Evolutionary conservation across 805 yeast species (phyloP).

Genomic region (Yarrowia porcina): DNA sequence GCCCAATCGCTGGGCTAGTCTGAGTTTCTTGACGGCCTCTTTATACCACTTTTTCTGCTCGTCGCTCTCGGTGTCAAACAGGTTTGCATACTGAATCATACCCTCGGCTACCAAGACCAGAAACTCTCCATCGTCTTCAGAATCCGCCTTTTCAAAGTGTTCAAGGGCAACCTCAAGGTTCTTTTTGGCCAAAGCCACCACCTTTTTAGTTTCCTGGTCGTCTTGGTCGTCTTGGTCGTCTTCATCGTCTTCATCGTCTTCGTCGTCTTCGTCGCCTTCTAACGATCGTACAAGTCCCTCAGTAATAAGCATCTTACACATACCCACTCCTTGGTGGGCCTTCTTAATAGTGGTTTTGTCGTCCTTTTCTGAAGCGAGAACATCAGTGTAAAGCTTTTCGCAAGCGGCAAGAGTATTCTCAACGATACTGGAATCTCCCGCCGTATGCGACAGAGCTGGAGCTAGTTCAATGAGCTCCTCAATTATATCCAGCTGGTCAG

Average conservation of each 20-base stretch:
- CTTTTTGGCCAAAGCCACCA: slow-evolving; percentile 42
- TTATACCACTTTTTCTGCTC: slow-evolving; percentile 66
- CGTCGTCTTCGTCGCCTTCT: slow-evolving; percentile 33
- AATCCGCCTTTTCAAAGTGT: slow-evolving; percentile 57
- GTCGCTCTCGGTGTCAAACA: slow-evolving; percentile 58
- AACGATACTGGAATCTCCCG: slow-evolving; percentile 28
- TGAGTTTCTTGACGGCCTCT: slow-evolving; percentile 65
- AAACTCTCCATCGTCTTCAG: slow-evolving; percentile 69
- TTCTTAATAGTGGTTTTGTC: slow-evolving; percentile 23
- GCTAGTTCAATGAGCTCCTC: slow-evolving; percentile 52
- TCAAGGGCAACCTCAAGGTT: slow-evolving; percentile 53
- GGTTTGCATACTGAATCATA: slow-evolving; percentile 70
- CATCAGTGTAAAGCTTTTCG: not conserved
- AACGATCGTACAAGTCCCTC: too few relatives aligned
- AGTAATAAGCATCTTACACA: slow-evolving; percentile 35
- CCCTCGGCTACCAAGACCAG: slow-evolving; percentile 89
- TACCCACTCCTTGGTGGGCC: slow-evolving; percentile 39
- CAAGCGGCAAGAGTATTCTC: not conserved
- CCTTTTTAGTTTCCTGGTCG: slow-evolving; percentile 28
- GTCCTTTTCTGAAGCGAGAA: not conserved
- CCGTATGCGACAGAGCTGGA: slow-evolving; percentile 54
- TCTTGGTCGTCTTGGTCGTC: slow-evolving; percentile 32
- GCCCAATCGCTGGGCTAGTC: slow-evolving; percentile 52
- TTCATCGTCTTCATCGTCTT: too few relatives aligned
- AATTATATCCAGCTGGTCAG: slow-evolving; percentile 44